Percentiles rank a stretch among this genome's conserved stretches.
These are phyloP conservation scores for Rhizopus microsporus DNA, from an alignment of 371 early-diverging fungal species.

Conservation along the genomic window DNA sequence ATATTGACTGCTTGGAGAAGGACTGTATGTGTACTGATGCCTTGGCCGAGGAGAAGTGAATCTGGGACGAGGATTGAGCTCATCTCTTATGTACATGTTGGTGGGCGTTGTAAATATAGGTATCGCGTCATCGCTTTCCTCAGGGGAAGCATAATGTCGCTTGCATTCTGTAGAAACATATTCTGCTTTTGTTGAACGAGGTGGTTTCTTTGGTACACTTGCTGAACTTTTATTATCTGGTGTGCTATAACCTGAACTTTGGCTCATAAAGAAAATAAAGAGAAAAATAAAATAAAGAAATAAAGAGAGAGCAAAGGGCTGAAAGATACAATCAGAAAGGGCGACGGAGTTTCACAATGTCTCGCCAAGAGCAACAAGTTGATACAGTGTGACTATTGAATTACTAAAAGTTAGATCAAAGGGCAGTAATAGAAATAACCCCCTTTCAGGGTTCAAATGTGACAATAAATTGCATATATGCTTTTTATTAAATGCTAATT, in stretches of 20 bases:
- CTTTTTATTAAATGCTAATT: too few species aligned
- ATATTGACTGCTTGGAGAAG: background rate
- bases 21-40: background rate
- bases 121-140: slow-evolving; percentile 26
- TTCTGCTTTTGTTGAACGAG: background rate
- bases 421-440: too few species aligned
- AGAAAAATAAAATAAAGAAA: background rate
- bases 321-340: too few species aligned
- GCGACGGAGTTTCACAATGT: too few species aligned
- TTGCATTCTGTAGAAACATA: background rate
- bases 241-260: background rate
- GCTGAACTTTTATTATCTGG: background rate
- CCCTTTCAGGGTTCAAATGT: too few species aligned
- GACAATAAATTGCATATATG: too few species aligned
- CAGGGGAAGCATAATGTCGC: slow-evolving; percentile 23
- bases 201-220: background rate
- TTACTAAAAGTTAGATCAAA: too few species aligned
- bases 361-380: too few species aligned
- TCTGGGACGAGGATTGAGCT: slow-evolving; percentile 7
- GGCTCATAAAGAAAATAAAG: background rate
- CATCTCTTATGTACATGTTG: slow-evolving; percentile 19
- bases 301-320: too few species aligned
- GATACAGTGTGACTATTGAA: too few species aligned
- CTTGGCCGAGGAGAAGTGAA: slow-evolving; percentile 2
- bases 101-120: slow-evolving; percentile 28